Evolutionary conservation across 106 monocot genomes (phyloP), one percentile per base, ranked within the genome.

Genomic region (Apostasia ramifera): DNA sequence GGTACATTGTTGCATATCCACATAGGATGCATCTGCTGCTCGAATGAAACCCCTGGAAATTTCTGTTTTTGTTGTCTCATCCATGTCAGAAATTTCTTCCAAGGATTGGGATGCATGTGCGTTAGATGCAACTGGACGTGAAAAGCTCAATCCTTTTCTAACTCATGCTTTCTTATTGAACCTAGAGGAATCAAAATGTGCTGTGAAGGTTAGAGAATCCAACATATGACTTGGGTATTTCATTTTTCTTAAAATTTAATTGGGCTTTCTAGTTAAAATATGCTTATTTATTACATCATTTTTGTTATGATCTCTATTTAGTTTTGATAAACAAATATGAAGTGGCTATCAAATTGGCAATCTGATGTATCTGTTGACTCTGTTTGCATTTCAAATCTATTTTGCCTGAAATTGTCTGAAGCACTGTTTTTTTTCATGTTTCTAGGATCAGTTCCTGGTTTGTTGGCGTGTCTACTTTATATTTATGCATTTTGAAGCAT

Each of bases 101-200:
- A 57, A 73, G 68, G 92, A 90, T 63, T 98, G 97, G 97, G 92
- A 98, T 87, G 84, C 82, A 59, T 98, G 97, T 75, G 92, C 87
- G 44, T 5, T 73, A 59, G 92, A 90, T 79, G 69, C 87, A 47
- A 76, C 76, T 83, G 80, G 87, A 8, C 60, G 12, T 51, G 87
- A 87, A 64, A 79, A 81, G 51, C 79, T 85, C 66, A 90, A 98
- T 79, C 97, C 97, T 75, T 98, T 98, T 63, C 84, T 85, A 39
- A 73, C 85, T 64, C 87, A 98, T 89, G 89, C 83, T 77, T 98
- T 98, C 58, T 79, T 98, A 43, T 83, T 75, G 53, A 85, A 85
- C 70, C 80, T 98, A 80, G 97, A 98, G 73, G 97, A 98, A 69
- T 83, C 97, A 43, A 68, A 78, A 66, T 89, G 78, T 75, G 86